Base-by-base conservation (phyloP, 2,329 filamentous ascomycete species). In the Cladosporium cucumerinum region DNA sequence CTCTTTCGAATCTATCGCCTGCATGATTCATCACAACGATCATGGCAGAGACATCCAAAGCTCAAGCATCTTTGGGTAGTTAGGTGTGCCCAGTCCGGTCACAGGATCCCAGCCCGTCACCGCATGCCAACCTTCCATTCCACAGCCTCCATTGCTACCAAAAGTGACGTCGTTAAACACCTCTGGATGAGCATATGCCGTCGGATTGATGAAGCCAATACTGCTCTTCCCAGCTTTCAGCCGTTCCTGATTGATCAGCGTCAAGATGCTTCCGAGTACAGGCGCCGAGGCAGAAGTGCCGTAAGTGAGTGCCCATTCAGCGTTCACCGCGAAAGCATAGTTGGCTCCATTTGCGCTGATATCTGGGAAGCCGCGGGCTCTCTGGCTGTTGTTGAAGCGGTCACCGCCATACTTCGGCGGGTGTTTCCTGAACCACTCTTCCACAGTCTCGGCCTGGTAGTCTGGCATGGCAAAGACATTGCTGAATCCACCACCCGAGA, bases 231-330 rank as follows among this genome's bases (percentile, higher is more conserved):
- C 78, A 16, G 64, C 54, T 39, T 72, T 67, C 36, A 74, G 61
- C 21, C 78, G 69, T n/a, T 72, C 77, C 64, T 80, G 74, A 62
- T 81, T 81, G 69, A 81, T 74, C 26, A 83, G 69, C 1, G 81
- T 85, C 30, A 86, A 69, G 46, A 84, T 77, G 0, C 79, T 73
- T 0, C 79, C 82, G 67, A 82, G 81, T 1, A 82, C 79, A 0
- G 84, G 84, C 34, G 81, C 72, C 2, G 79, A 79, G 8, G 83
- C 81, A 58, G 80, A 83, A 0, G 85, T 87, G 16, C 84, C 85
- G 58, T 78, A 83, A 0, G 81, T 78, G 30, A 81, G 74, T 0
- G 70, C 68, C 63, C 81, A 81, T 5, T 72, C 70, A 23, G 81
- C 81, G 57, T 82, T 72, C 34, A 81, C 72, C 1, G 80, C 79